Evolutionary conservation across 768 basidiomycete genomes (phyloP).

Genomic region (Agrocybe pediades): DNA sequence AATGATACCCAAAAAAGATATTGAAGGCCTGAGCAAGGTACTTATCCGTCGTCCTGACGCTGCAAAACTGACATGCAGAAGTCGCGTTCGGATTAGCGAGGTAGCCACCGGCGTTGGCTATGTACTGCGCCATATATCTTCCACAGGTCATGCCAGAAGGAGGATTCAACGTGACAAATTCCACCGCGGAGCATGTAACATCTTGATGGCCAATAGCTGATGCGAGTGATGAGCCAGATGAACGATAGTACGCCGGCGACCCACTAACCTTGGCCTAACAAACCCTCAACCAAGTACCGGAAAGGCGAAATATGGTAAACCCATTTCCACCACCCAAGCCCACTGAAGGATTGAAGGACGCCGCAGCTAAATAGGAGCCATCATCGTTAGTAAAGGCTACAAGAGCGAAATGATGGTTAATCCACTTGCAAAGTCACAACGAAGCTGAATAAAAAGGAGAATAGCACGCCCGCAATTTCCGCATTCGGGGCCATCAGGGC

Average conservation of each 20-base stretch:
- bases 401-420: background rate
- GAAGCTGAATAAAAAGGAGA: conserved; percentile 58
- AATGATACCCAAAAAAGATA: conserved; percentile 54
- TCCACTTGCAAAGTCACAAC: conserved; percentile 56
- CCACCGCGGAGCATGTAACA: conserved; percentile 51
- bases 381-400: background rate
- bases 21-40: conserved; percentile 55
- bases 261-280: conserved; percentile 43
- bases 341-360: conserved; percentile 60
- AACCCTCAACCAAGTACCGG: conserved; percentile 50
- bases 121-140: conserved; percentile 52
- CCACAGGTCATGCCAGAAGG: conserved; percentile 55
- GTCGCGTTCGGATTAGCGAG: conserved; percentile 55
- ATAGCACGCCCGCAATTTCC: conserved; percentile 57
- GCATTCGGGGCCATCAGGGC: conserved; percentile 58
- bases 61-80: conserved; percentile 57
- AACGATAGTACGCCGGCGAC: background rate
- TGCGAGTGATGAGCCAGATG: no score
- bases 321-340: conserved; percentile 70
- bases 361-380: conserved; percentile 43
- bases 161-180: conserved; percentile 55
- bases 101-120: conserved; percentile 53
- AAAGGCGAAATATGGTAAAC: conserved; percentile 58
- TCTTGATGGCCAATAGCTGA: conserved; percentile 17
- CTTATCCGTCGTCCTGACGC: conserved; percentile 54